phyloP scores from a whole-genome alignment of 2,329 filamentous ascomycete species.

The Fusarium sp. region DNA sequence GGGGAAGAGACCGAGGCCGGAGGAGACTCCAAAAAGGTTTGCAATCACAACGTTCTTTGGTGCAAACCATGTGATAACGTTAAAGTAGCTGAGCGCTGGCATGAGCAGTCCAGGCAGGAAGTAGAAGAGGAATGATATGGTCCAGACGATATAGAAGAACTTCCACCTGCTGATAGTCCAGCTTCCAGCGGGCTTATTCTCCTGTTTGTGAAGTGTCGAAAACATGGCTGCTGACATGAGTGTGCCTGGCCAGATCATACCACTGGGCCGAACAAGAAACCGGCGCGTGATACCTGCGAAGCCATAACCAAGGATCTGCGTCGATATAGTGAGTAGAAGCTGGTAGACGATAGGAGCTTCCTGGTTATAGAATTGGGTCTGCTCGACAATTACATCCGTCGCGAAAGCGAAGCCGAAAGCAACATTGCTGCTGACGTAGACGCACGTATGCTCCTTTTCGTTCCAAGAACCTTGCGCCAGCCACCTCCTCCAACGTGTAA shows the following conservation, averaged over 20 bases:
- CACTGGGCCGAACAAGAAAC: conserved; percentile 85
- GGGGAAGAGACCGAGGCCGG: conserved; percentile 85
- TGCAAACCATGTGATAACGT: conserved; percentile 88
- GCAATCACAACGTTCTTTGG: conserved; percentile 88
- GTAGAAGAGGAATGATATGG: conserved; percentile 81
- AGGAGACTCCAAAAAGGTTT: conserved; percentile 88
- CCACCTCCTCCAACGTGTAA: conserved; percentile 74
- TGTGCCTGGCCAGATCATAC: conserved; percentile 93
- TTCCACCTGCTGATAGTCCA: conserved; percentile 87
- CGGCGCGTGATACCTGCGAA: conserved; percentile 86
- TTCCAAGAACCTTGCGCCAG: conserved; percentile 86
- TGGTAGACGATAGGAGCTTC: conserved; percentile 82
- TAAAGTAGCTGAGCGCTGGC: conserved; percentile 90
- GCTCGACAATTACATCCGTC: conserved; percentile 90
- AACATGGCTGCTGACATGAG: conserved; percentile 93
- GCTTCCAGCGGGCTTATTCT: conserved; percentile 84
- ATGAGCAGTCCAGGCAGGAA: conserved; percentile 86
- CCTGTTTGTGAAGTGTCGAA: conserved; percentile 84
- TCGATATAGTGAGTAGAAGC: conserved; percentile 84
- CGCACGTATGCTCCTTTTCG: conserved; percentile 88
- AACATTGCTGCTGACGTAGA: conserved; percentile 91
- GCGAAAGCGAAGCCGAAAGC: conserved; percentile 92
- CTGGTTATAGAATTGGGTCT: conserved; percentile 90
- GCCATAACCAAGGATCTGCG: conserved; percentile 87
- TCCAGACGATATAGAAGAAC: conserved; percentile 84